Conservation (phyloP, 371 early-diverging fungal species). For the Entomophthora muscae region DNA sequence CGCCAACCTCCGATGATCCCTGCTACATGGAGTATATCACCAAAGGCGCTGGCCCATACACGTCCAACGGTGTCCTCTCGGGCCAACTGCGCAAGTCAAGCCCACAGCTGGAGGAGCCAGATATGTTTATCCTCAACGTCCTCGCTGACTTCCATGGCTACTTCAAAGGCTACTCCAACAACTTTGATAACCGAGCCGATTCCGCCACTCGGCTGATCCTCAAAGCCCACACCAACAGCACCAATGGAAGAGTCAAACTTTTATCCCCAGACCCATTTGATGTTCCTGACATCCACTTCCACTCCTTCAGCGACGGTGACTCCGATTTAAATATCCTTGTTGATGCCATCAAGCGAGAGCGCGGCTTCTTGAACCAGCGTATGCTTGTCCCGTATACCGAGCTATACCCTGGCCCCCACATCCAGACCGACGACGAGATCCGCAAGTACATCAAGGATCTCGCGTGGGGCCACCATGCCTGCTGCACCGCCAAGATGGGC, state of each 20-base stretch:
- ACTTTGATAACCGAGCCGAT: neutral
- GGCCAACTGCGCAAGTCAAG: neutral
- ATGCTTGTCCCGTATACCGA: neutral
- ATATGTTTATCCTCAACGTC: neutral
- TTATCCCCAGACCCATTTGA: neutral
- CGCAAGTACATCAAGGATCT: conserved; percentile 3
- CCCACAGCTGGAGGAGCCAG: neutral
- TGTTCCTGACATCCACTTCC: conserved; percentile 7
- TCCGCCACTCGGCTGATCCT: neutral
- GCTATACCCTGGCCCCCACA: neutral
- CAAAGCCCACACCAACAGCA: neutral
- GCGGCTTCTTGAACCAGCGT: neutral
- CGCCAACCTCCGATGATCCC: neutral
- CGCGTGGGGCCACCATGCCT: conserved; percentile 14
- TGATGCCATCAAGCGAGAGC: neutral
- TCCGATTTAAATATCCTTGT: too few species aligned
- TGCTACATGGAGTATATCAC: neutral
- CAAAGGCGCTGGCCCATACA: neutral
- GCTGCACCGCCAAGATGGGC: too few species aligned
- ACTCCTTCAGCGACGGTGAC: too few species aligned
- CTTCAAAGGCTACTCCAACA: neutral
- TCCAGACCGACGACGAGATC: neutral
- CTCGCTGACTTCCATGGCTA: conserved; percentile 2
- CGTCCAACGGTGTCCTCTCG: neutral
- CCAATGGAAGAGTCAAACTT: neutral